Evolutionary conservation across 192 early-diverging fungal species (phyloP), one percentile per base, ranked within the genome.

Genomic region (Coemansia reversa): DNA sequence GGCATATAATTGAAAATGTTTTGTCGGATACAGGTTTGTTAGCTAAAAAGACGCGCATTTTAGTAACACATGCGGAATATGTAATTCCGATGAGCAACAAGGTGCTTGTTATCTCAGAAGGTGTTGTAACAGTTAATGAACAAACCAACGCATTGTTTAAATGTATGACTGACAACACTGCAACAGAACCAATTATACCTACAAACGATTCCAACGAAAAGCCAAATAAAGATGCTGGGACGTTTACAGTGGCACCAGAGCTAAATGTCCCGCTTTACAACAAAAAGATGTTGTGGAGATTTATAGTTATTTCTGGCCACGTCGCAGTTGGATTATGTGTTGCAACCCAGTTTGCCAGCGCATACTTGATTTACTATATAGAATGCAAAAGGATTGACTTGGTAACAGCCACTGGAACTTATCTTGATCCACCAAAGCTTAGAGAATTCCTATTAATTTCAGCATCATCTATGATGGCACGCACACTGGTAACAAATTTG

Each of bases 51-150:
- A 79, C 70, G 11, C 63, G 76, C 0, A 63, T 73, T 4, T 29
- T 79, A 32, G 76, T 73, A 7, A 79, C 76, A 0, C 70, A 79
- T 69, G 80, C 82, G 9, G 48, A 60, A 3, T 65, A 79, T 30
- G 48, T 74, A 39, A 67, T 79, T 6, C 76, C 76, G 0, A 24
- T 79, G 9, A 57, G 63, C 28, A 60, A 69, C 51, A 67, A 63
- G 39, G 35, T 73, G 8, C 33, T 79, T 48, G 58, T 51, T 0
- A n/a, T 70, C 4, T 20, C 49, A 2, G 35, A 69, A 27, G 70
- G 70, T 6, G 3, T 27, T 4, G 47, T 58, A 5, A 16, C 30
- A 0, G 45, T 62, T 18, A 62, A 30, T 2, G 16, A 35, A 18
- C 65, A 67, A 24, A 24, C 14, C 3, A 55, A 23, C 1, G 22